These are phyloP conservation scores for Erythrobasidium yunnanense DNA, from an alignment of 768 basidiomycete genomes.

Conservation along the genomic window DNA sequence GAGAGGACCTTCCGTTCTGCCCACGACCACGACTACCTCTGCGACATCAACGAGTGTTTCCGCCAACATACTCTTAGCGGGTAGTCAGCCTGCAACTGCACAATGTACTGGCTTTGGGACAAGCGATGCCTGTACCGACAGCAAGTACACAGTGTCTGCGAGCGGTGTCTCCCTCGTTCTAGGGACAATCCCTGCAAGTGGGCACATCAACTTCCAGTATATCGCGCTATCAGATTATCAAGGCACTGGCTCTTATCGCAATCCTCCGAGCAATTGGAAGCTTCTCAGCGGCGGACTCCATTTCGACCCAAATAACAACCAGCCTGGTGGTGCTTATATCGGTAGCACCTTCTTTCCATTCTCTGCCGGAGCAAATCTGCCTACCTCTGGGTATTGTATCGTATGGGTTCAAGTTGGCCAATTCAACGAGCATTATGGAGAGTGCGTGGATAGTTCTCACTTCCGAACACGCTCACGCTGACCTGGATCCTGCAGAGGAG, in stretches of 20 bases:
- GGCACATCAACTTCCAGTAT: conserved; percentile 10
- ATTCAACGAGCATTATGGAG: conserved; percentile 7
- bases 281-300: neutral
- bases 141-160: neutral
- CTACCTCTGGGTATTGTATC: neutral
- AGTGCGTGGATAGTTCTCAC: neutral
- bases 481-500: neutral
- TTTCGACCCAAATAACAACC: conserved; percentile 15
- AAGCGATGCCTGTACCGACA: neutral
- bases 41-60: neutral
- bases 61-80: neutral
- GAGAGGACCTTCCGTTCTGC: neutral
- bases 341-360: neutral
- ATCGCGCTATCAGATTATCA: neutral
- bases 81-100: neutral
- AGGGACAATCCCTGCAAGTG: neutral
- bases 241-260: conserved; percentile 1
- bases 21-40: neutral
- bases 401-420: conserved; percentile 7
- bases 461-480: neutral
- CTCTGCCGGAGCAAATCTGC: neutral
- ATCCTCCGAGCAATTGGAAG: neutral
- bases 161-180: neutral
- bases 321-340: conserved; percentile 10
- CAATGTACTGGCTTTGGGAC: neutral